phyloP scores from a whole-genome alignment of 139 green algal genomes.

The Micractinium conductrix region DNA sequence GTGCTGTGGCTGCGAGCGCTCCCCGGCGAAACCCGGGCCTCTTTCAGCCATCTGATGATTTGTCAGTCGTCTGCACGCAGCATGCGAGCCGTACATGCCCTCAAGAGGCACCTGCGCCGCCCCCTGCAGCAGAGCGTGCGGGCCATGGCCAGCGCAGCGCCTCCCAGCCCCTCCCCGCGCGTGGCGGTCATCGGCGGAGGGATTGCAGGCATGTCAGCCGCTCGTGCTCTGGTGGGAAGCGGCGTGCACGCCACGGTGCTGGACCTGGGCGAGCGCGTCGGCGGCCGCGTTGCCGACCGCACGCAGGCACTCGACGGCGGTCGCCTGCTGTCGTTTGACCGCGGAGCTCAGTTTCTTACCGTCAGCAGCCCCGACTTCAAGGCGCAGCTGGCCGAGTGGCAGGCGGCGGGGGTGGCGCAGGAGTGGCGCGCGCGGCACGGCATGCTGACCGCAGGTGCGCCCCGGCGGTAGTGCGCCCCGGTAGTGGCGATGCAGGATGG shows the following conservation, averaged over 20 bases:
- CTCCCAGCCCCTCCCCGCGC: no score
- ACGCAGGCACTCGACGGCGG: background rate
- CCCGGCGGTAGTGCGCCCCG: no score
- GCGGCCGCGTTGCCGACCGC: background rate
- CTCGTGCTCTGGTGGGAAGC: background rate
- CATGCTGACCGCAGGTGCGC: background rate
- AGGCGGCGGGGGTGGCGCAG: background rate
- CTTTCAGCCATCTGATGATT: no score
- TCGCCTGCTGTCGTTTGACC: background rate
- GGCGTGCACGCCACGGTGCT: background rate
- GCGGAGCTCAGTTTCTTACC: constrained; percentile 13
- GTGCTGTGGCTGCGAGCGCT: no score
- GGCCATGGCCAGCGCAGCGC: no score
- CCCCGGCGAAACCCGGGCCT: no score
- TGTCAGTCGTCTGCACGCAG: no score
- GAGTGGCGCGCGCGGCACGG: constrained; percentile 17
- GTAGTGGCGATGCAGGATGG: no score
- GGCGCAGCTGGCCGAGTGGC: background rate
- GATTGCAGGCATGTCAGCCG: background rate
- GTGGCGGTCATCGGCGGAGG: constrained; percentile 17
- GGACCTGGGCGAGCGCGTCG: constrained; percentile 22
- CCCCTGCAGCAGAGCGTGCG: no score
- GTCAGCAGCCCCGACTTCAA: constrained; percentile 1
- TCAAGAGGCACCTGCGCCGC: no score
- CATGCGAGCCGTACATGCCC: no score